Conservation (phyloP, 805 yeast species). For the Scheffersomyces coipomensis region DNA sequence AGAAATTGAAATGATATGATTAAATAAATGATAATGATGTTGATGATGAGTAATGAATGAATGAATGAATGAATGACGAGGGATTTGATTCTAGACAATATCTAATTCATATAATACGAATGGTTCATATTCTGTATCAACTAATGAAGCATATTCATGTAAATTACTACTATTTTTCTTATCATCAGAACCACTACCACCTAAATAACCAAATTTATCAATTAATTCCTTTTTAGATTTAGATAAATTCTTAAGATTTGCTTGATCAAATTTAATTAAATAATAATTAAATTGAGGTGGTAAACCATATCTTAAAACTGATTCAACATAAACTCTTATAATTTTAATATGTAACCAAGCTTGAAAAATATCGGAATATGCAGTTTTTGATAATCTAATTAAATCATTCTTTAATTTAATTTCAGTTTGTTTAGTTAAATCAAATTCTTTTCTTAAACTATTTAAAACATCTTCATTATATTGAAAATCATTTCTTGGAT, state of each 20-base stretch:
- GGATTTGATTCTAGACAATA: conserved; percentile 18
- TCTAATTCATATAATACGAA: conserved; percentile 74
- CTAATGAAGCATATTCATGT: conserved; percentile 86
- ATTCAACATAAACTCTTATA: conserved; percentile 85
- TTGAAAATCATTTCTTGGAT: conserved; percentile 82
- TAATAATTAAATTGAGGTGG: conserved; percentile 82
- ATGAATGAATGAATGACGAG: neutral
- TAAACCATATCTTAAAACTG: conserved; percentile 91
- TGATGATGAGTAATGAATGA: neutral
- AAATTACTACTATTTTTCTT: conserved; percentile 58
- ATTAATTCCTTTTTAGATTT: conserved; percentile 71
- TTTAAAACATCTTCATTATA: conserved; percentile 77
- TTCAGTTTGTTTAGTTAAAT: conserved; percentile 72
- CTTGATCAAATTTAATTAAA: conserved; percentile 44
- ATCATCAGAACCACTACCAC: conserved; percentile 68
- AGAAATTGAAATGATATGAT: too few species aligned
- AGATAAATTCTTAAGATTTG: conserved; percentile 33
- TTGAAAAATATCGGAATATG: conserved; percentile 82
- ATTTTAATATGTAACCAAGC: conserved; percentile 91
- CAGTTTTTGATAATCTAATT: conserved; percentile 78
- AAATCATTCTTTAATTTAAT: conserved; percentile 71
- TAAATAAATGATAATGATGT: too few species aligned
- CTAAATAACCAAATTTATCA: conserved; percentile 80
- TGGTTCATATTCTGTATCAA: conserved; percentile 94
- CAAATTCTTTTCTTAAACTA: conserved; percentile 74